phyloP scores from a whole-genome alignment of 306 rosid genomes.

The Vigna hirtella region DNA sequence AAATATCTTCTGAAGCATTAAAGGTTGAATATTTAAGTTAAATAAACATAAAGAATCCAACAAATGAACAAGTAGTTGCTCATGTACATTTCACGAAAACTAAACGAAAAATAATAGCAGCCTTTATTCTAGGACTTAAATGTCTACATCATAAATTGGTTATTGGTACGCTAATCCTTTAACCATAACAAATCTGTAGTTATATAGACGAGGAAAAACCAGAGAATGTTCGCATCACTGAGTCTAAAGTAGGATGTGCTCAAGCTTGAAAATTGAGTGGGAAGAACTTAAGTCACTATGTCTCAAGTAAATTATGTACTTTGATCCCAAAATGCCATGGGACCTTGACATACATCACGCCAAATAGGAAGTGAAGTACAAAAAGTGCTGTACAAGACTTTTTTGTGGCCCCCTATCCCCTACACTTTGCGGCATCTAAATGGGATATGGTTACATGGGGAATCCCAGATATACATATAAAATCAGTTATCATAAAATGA shows the following conservation, averaged over 20 bases:
- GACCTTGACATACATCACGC: not conserved
- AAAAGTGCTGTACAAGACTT: not conserved
- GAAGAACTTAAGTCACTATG: not conserved
- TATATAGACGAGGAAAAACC: conserved; percentile 21
- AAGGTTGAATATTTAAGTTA: conserved; percentile 2
- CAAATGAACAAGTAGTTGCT: conserved; percentile 13
- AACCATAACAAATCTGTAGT: conserved; percentile 1
- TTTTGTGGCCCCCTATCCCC: not conserved
- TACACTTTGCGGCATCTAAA: not conserved
- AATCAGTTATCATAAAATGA: too few relatives aligned
- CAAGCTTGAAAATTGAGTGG: conserved; percentile 4
- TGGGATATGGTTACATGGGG: not conserved
- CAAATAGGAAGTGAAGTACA: conserved; percentile 7
- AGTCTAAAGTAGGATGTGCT: conserved; percentile 18
- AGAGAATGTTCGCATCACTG: conserved; percentile 15
- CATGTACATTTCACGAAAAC: not conserved
- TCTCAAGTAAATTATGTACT: conserved; percentile 9
- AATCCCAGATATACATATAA: not conserved
- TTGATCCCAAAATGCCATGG: not conserved
- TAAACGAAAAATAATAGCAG: not conserved
- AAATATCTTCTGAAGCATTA: conserved; percentile 17
- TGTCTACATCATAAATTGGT: not conserved
- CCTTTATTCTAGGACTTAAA: not conserved
- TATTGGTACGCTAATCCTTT: conserved; percentile 1
- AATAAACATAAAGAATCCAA: conserved; percentile 23